Evolutionary conservation across 345 rosid genomes (phyloP).

Genomic region (Syzygium grande): DNA sequence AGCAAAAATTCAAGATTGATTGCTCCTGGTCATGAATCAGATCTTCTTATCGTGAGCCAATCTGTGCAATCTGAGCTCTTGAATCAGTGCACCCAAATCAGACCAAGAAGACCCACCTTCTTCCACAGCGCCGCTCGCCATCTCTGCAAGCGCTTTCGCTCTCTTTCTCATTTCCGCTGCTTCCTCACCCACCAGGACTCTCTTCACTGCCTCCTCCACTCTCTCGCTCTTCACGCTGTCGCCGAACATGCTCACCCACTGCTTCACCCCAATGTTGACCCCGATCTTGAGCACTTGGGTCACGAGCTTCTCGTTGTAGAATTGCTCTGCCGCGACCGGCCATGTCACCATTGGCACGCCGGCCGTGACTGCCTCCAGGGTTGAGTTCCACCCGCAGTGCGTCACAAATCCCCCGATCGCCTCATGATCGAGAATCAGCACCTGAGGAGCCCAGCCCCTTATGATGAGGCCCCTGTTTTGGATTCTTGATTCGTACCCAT

Average conservation of each 20-base stretch:
- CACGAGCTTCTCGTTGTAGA: constrained; percentile 49
- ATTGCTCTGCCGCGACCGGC: constrained; percentile 57
- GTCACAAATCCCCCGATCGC: constrained; percentile 55
- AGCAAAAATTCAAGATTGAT: background rate
- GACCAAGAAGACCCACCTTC: constrained; percentile 33
- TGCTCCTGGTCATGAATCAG: background rate
- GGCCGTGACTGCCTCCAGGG: constrained; percentile 37
- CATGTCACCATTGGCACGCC: constrained; percentile 59
- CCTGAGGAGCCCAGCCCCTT: constrained; percentile 51
- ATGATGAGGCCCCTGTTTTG: constrained; percentile 22
- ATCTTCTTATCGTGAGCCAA: background rate
- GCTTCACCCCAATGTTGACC: constrained; percentile 30
- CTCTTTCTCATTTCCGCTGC: constrained; percentile 29
- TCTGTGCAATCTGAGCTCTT: background rate
- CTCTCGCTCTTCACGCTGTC: constrained; percentile 17
- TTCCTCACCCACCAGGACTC: constrained; percentile 34
- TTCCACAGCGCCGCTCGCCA: constrained; percentile 27
- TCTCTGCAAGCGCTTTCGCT: background rate
- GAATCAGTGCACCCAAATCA: constrained; percentile 12
- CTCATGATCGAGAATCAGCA: constrained; percentile 47
- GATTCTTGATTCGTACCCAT: constrained; percentile 14
- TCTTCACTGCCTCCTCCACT: constrained; percentile 28
- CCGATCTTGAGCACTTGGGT: constrained; percentile 36
- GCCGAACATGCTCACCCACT: constrained; percentile 9
- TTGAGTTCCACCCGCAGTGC: constrained; percentile 74